Evolutionary conservation across 2,329 filamentous ascomycete species (phyloP), one percentile per base, ranked within the genome.

Genomic region (Coleophoma eucalyptorum): DNA sequence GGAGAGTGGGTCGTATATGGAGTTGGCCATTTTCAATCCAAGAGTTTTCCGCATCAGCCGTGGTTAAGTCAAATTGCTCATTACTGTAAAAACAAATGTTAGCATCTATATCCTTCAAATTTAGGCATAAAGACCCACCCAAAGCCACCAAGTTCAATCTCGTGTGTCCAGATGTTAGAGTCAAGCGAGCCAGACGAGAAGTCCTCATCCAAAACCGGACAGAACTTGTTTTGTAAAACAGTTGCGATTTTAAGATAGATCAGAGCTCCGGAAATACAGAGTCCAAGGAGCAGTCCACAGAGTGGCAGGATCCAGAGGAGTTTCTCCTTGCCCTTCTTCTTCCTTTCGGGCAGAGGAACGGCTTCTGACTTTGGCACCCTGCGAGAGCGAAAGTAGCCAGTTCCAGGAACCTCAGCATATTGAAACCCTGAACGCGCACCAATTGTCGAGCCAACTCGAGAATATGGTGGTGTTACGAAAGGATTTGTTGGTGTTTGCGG

Each of bases 221-320:
- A 93, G 70, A 93, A 93, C 44, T 83, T 82, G 72, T 91, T 83
- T 61, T 84, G 80, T 35, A 86, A 77, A 4, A 92, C 86, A 53
- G 79, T 83, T 46, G 72, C 72, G 43, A 91, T 66, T 3, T 89
- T 88, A 55, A 91, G 83, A 76, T 82, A 93, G 48, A 93, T 75
- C 26, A 93, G 69, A 58, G 91, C 78, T 1, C 76, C 88, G 1
- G 84, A 80, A 21, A 91, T 69, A 1, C 66, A 77, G 20, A 92
- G 64, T n/a, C 89, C 89, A 20, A 90, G 57, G 5, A 84, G 45
- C 42, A 92, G 80, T 43, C 87, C 88, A 13, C 89, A 63, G 34
- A 90, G 62, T 3, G 89, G 89, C 46, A 93, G 77, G 55, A 92
- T 89, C 3, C 84, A 89, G 12, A 89, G 81, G 86, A 88, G 92